Percentiles rank a stretch among this genome's conserved stretches.
These are phyloP conservation scores for Didymellaceae sp. DNA, from an alignment of 2,329 filamentous ascomycete genomes.

Conservation along the genomic window DNA sequence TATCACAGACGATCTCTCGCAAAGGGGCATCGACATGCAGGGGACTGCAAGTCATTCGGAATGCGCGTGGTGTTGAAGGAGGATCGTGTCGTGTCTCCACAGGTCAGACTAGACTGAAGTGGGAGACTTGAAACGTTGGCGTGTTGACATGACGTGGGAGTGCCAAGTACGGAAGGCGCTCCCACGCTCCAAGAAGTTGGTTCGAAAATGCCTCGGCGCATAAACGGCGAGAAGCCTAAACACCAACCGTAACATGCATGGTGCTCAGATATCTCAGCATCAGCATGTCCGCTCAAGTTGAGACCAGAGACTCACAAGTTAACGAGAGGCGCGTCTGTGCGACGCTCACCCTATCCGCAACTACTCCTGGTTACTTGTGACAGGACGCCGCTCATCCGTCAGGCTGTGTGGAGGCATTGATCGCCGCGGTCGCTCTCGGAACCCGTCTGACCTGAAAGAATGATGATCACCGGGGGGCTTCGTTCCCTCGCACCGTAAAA, in stretches of 20 bases:
- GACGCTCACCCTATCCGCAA: constrained; percentile 10
- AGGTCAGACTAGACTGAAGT: neutral
- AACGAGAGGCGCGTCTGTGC: constrained; percentile 9
- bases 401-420: constrained; percentile 17
- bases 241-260: constrained; percentile 20
- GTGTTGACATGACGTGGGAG: constrained; percentile 13
- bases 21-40: constrained; percentile 14
- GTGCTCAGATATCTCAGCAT: constrained; percentile 8
- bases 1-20: constrained; percentile 9
- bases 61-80: constrained; percentile 17
- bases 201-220: constrained; percentile 13
- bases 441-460: constrained; percentile 20
- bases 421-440: constrained; percentile 19
- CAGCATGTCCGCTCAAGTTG: constrained; percentile 6
- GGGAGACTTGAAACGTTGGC: constrained; percentile 10
- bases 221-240: constrained; percentile 22
- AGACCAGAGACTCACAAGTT: constrained; percentile 1
- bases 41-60: constrained; percentile 13
- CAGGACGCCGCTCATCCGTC: constrained; percentile 19
- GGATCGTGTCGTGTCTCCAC: constrained; percentile 12
- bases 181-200: constrained; percentile 6
- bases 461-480: constrained; percentile 19
- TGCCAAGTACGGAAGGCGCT: constrained; percentile 17
- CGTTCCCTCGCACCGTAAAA: constrained; percentile 16
- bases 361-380: constrained; percentile 12